Conservation (phyloP, 805 yeast species). For the Scheffersomyces stipitis region DNA sequence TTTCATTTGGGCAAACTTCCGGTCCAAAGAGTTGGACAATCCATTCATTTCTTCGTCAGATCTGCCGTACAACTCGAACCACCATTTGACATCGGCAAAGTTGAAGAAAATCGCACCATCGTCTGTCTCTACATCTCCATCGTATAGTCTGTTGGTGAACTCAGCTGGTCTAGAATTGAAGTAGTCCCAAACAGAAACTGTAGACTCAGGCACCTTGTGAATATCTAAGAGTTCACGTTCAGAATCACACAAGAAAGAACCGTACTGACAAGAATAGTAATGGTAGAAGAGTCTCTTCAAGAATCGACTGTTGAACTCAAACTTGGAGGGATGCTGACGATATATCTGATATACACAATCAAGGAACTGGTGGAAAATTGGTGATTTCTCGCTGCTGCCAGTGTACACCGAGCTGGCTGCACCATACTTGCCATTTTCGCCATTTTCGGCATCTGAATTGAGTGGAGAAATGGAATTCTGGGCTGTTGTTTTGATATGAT, state of each 20-base stretch:
- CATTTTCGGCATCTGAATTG: conserved; percentile 13
- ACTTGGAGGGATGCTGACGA: conserved; percentile 65
- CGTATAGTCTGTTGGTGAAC: conserved; percentile 57
- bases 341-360: conserved; percentile 84
- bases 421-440: conserved; percentile 22
- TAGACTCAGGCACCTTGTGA: conserved; percentile 41
- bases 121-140: conserved; percentile 9
- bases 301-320: conserved; percentile 89
- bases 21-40: conserved; percentile 37
- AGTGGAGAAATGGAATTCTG: conserved; percentile 17
- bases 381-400: conserved; percentile 55
- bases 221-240: conserved; percentile 56
- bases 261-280: conserved; percentile 90
- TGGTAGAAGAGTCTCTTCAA: conserved; percentile 83
- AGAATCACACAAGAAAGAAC: conserved; percentile 77
- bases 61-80: conserved; percentile 84
- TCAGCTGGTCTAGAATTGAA: conserved; percentile 73
- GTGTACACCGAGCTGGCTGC: conserved; percentile 31
- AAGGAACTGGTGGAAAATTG: conserved; percentile 90
- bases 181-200: conserved; percentile 92
- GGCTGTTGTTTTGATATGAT: conserved; percentile 40
- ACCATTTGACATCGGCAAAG: conserved; percentile 69
- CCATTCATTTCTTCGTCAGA: conserved; percentile 56
- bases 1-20: conserved; percentile 42
- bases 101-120: conserved; percentile 58